Conservation (phyloP, 2,329 filamentous ascomycete genomes). For the Davidsoniella neocaledoniae region DNA sequence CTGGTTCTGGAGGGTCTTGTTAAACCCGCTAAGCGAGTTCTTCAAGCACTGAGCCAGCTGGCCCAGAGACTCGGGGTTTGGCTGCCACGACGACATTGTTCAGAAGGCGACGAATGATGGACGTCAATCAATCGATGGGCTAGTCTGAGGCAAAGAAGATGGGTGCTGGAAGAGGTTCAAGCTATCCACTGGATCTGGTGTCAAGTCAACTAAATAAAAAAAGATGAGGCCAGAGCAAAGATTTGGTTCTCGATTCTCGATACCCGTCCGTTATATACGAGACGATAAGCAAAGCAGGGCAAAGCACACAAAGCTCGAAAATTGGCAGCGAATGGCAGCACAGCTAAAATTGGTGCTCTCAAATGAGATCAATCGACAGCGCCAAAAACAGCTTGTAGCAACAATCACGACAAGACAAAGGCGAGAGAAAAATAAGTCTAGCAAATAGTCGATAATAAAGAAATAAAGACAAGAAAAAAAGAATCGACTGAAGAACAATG, state of each 20-base stretch:
- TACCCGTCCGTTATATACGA: too few species aligned
- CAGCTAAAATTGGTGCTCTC: too few species aligned
- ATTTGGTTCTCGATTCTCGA: too few species aligned
- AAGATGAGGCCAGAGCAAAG: too few species aligned
- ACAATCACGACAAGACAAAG: not conserved
- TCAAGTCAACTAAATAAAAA: too few species aligned
- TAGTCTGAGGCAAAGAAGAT: not conserved
- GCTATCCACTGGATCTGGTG: too few species aligned
- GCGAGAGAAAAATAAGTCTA: not conserved
- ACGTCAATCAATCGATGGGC: too few species aligned
- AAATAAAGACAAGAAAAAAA: not conserved
- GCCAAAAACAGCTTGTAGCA: too few species aligned
- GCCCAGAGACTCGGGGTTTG: conserved; percentile 67
- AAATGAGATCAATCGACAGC: too few species aligned
- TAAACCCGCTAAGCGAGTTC: conserved; percentile 77
- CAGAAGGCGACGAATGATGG: not conserved
- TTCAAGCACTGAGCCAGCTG: conserved; percentile 80
- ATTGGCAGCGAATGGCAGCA: too few species aligned
- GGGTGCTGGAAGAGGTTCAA: not conserved
- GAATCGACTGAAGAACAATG: not conserved
- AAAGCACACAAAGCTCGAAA: too few species aligned
- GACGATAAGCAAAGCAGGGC: too few species aligned
- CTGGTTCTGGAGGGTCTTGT: conserved; percentile 68
- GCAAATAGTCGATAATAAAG: not conserved
- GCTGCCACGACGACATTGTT: conserved; percentile 74